Evolutionary conservation across 768 basidiomycete species (phyloP), one percentile per base, ranked within the genome.

Genomic region (Boletales sp.): DNA sequence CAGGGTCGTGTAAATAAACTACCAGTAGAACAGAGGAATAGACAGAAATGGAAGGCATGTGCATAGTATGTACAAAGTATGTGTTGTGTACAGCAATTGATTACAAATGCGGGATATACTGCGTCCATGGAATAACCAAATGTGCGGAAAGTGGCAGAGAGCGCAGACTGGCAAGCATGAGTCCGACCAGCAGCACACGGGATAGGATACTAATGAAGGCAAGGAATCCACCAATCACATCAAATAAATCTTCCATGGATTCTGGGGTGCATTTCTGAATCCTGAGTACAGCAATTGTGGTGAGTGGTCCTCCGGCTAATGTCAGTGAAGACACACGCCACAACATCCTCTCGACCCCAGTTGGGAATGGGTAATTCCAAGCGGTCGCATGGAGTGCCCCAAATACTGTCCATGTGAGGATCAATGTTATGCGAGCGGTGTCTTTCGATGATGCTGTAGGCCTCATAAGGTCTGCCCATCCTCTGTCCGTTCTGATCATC

Each of bases 321-420:
- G 19, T 17, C 4, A 50, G 36, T 17, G 48, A 50, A 3, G 43
- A 19, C 29, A 44, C 37, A 17, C 42, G 43, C 48, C 48, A 50
- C 2, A 32, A 1, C 0, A 8, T 44, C 42, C 17, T 50, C 37
- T 50, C 42, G 5, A 24, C 13, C 12, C 17, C 36, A 3, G 43
- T 43, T 14, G 29, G 35, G 5, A 50, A 50, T 24, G 31, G 29
- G 14, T 43, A 50, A 24, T 44, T 50, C 48, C 48, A 50, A 18
- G 48, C 35, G 4, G 32, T 37, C 6, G 31, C 15, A 11, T 50
- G 48, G 1, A 44, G 8, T 15, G 21, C 15, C 2, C 48, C 43
- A 18, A 50, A 44, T 13, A 36, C 9, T 3, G 27, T 5, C 48
- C 48, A 48, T 10, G 40, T 36, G 24, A 48, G 10, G 14, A 49